Percentiles rank a stretch among this genome's conserved stretches.
Conservation (phyloP, 176 grass and related monocot species). For the Phragmites australis region DNA sequence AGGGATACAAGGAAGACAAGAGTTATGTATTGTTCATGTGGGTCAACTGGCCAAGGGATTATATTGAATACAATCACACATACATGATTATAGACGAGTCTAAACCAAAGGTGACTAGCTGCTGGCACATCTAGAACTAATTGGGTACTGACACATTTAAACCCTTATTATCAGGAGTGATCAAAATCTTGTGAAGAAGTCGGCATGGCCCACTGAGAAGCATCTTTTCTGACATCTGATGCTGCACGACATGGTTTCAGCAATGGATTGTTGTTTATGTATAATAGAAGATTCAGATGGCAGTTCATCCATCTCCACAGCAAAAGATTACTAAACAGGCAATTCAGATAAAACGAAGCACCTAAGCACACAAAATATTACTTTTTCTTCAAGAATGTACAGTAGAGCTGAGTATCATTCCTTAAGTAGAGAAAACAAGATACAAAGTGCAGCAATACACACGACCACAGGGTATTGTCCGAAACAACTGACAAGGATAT, state of each 20-base stretch:
- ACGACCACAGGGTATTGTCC: background rate
- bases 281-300: background rate
- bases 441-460: background rate
- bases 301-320: background rate
- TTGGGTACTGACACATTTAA: background rate
- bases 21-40: background rate
- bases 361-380: background rate
- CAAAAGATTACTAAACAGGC: background rate
- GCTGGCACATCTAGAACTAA: too few relatives aligned
- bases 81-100: background rate
- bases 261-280: too few relatives aligned
- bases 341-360: background rate
- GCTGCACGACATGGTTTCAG: background rate
- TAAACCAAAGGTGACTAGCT: background rate
- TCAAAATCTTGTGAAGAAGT: background rate
- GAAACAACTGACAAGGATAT: background rate
- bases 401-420: background rate
- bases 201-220: background rate
- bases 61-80: background rate
- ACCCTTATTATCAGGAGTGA: background rate
- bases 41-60: background rate
- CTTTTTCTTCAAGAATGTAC: background rate
- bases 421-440: too few relatives aligned
- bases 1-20: background rate
- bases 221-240: background rate